Evolutionary conservation across 2,329 filamentous ascomycete species (phyloP).

Genomic region (Diaporthe citrichinensis): DNA sequence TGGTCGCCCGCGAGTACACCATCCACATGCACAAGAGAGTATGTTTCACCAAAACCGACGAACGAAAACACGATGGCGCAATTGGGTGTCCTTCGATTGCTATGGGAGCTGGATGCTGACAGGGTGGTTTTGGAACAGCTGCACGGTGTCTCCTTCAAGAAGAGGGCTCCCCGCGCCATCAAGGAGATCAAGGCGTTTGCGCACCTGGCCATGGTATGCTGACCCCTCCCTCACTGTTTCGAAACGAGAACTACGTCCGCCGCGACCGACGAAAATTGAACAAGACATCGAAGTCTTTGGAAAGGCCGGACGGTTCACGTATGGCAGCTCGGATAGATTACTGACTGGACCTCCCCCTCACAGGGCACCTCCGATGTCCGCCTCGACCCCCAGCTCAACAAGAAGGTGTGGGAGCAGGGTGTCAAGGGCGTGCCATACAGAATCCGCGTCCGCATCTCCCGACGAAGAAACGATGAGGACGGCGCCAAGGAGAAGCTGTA

Average conservation of each 20-base stretch:
- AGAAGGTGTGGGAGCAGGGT: conserved; percentile 99
- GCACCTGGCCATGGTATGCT: conserved; percentile 92
- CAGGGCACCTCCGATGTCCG: conserved; percentile 98
- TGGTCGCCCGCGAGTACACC: conserved; percentile 99
- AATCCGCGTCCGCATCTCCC: conserved; percentile 97
- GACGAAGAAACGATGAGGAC: conserved; percentile 99
- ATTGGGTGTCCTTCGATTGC: conserved; percentile 48
- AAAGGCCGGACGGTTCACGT: not conserved
- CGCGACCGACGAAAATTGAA: conserved; percentile 8
- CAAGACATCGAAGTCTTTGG: not conserved
- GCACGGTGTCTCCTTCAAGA: conserved; percentile 99
- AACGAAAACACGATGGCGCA: conserved; percentile 42
- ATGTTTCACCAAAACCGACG: conserved; percentile 63
- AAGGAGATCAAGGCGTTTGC: conserved; percentile 99
- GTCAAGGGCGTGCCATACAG: conserved; percentile 99
- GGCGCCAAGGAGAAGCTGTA: conserved; percentile 99
- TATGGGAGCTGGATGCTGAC: conserved; percentile 52
- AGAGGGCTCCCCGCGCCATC: conserved; percentile 97
- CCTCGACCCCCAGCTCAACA: conserved; percentile 98
- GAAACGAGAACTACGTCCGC: conserved; percentile 20
- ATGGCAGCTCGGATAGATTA: conserved; percentile 19
- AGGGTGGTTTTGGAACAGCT: conserved; percentile 69
- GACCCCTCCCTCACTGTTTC: conserved; percentile 37
- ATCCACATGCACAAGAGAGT: conserved; percentile 99
- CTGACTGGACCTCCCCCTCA: conserved; percentile 30